Evolutionary conservation across 441 rosid genomes (phyloP).

Genomic region (Corymbia citriodora): DNA sequence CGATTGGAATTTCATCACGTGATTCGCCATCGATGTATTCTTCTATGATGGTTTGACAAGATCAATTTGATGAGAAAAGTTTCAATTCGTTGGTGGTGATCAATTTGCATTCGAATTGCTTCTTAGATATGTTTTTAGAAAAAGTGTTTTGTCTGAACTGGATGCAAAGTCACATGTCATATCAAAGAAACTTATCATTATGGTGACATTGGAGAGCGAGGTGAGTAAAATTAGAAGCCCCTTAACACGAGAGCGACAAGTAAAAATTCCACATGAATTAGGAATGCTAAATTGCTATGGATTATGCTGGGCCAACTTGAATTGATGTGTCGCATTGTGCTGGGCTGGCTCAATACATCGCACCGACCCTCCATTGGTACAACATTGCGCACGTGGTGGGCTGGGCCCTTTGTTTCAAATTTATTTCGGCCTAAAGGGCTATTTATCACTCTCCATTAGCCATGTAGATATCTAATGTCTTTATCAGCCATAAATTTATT

Average conservation of each 20-base stretch:
- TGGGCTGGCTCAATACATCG: not conserved
- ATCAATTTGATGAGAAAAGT: not conserved
- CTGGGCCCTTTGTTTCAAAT: too few relatives aligned
- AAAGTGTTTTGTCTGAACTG: not conserved
- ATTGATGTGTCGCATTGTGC: not conserved
- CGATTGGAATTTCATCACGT: not conserved
- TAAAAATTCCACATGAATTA: too few relatives aligned
- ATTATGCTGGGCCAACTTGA: not conserved
- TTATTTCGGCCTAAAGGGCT: too few relatives aligned
- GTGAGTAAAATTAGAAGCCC: not conserved
- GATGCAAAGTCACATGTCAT: not conserved
- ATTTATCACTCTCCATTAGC: too few relatives aligned
- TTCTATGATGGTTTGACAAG: not conserved
- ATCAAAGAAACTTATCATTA: not conserved
- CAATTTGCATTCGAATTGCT: not conserved
- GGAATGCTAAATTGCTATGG: not conserved
- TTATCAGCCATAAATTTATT: too few relatives aligned
- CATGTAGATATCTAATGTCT: too few relatives aligned
- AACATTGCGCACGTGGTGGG: not conserved
- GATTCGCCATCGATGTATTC: not conserved
- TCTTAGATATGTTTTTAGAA: not conserved
- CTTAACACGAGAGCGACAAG: too few relatives aligned
- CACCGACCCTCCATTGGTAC: not conserved
- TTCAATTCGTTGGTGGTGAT: not conserved
- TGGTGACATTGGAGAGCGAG: not conserved